These are phyloP conservation scores for Russula brevipes DNA, from an alignment of 768 basidiomycete species.

Conservation along the genomic window DNA sequence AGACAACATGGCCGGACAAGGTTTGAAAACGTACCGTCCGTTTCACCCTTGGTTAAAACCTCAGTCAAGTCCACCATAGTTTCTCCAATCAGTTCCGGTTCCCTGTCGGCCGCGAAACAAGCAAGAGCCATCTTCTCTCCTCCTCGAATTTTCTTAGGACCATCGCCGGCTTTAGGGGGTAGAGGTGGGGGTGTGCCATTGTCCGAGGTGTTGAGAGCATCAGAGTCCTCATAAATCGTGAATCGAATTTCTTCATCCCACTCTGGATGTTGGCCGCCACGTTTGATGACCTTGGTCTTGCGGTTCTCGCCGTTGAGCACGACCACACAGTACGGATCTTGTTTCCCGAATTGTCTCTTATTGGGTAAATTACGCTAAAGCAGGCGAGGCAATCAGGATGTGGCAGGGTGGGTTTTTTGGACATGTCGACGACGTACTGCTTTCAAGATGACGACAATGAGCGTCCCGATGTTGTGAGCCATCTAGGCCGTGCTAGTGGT, in stretches of 20 bases:
- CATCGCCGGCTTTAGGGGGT: slow-evolving; percentile 54
- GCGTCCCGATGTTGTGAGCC: slow-evolving; percentile 80
- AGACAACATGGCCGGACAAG: not conserved
- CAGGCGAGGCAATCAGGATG: not conserved
- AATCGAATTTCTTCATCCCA: slow-evolving; percentile 99
- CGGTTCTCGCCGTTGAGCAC: slow-evolving; percentile 76
- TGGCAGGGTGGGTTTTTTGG: not conserved
- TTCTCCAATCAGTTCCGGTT: slow-evolving; percentile 96
- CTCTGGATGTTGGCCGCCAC: slow-evolving; percentile 96
- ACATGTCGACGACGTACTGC: slow-evolving; percentile 55
- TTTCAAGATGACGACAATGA: slow-evolving; percentile 90
- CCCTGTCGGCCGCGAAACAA: slow-evolving; percentile 94
- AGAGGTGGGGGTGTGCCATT: slow-evolving; percentile 52
- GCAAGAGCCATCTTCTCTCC: slow-evolving; percentile 72
- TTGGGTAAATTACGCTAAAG: slow-evolving; percentile 80
- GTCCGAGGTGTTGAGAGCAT: slow-evolving; percentile 23
- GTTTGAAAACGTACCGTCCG: slow-evolving; percentile 65
- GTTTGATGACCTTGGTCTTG: slow-evolving; percentile 88
- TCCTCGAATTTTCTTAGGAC: slow-evolving; percentile 53
- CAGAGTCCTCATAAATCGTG: slow-evolving; percentile 74
- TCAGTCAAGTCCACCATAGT: slow-evolving; percentile 80
- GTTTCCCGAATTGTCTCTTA: slow-evolving; percentile 91
- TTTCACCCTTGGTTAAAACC: slow-evolving; percentile 91
- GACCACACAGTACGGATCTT: slow-evolving; percentile 91
- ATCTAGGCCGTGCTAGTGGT: slow-evolving; percentile 46